These are phyloP conservation scores for Xylariales sp. DNA, from an alignment of 2,329 filamentous ascomycete species.

Conservation along the genomic window DNA sequence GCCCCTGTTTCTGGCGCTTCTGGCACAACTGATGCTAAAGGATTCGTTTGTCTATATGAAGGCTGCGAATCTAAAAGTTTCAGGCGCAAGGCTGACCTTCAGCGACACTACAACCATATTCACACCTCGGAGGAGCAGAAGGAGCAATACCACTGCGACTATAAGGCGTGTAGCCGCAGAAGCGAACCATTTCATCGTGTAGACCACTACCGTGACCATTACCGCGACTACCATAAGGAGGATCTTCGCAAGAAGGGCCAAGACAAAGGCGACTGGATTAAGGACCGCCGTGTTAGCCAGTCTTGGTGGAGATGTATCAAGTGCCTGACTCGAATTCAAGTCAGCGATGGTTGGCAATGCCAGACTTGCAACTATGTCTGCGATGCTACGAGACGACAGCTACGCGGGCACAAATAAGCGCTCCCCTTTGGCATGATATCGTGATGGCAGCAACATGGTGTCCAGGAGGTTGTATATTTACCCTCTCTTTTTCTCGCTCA, in stretches of 20 bases:
- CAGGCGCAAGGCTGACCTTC: slow-evolving; percentile 49
- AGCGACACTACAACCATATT: slow-evolving; percentile 46
- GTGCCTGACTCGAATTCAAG: slow-evolving; percentile 42
- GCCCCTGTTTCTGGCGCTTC: too few relatives aligned
- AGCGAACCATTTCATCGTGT: slow-evolving; percentile 45
- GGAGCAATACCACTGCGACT: slow-evolving; percentile 46
- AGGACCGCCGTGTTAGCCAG: slow-evolving; percentile 30
- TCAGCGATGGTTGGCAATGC: slow-evolving; percentile 41
- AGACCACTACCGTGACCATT: slow-evolving; percentile 55
- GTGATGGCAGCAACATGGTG: too few relatives aligned
- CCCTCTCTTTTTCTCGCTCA: too few relatives aligned
- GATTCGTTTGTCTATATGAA: neutral
- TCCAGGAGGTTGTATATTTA: too few relatives aligned
- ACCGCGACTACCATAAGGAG: slow-evolving; percentile 51
- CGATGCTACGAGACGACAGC: slow-evolving; percentile 33
- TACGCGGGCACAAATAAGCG: slow-evolving; percentile 9
- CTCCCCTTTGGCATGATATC: too few relatives aligned
- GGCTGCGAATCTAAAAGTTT: slow-evolving; percentile 40
- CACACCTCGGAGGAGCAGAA: slow-evolving; percentile 39
- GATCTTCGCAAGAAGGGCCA: slow-evolving; percentile 27
- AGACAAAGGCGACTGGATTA: slow-evolving; percentile 25
- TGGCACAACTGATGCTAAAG: neutral
- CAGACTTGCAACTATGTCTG: slow-evolving; percentile 40
- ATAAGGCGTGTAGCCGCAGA: slow-evolving; percentile 40
- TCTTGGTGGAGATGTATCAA: slow-evolving; percentile 52